Percentiles rank a stretch among this genome's conserved stretches.
Evolutionary conservation across 306 rosid genomes (phyloP).

Genomic region (Urtica urens): DNA sequence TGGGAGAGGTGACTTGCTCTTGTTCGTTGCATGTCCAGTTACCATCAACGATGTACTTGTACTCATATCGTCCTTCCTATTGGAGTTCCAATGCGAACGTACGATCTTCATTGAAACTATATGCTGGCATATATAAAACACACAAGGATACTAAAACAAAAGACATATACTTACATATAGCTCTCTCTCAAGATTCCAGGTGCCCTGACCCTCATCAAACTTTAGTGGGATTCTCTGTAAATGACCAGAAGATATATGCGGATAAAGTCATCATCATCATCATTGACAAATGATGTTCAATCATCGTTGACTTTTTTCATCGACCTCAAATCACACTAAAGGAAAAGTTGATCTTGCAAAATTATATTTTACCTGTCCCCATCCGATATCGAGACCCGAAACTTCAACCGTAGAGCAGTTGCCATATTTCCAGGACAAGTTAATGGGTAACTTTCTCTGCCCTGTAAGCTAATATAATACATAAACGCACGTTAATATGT

Average conservation of each 20-base stretch:
- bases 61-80: conserved; percentile 94
- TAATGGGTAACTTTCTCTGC: conserved; percentile 41
- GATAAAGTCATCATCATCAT: not conserved
- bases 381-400: conserved; percentile 93
- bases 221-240: conserved; percentile 67
- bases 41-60: conserved; percentile 85
- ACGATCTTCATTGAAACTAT: not conserved
- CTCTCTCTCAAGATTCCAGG: conserved; percentile 71
- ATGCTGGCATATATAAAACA: no score
- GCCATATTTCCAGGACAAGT: conserved; percentile 47
- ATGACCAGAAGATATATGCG: conserved; percentile 14
- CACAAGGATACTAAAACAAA: not conserved
- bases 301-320: not conserved
- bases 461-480: conserved; percentile 52
- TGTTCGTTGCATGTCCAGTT: conserved; percentile 45
- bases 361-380: conserved; percentile 93
- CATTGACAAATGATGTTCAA: not conserved
- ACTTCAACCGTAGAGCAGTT: conserved; percentile 70
- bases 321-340: not conserved
- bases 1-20: conserved; percentile 44
- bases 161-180: conserved; percentile 46
- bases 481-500: no score
- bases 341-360: not conserved
- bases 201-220: conserved; percentile 39
- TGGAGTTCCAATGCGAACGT: conserved; percentile 3